phyloP scores from a whole-genome alignment of 2,329 filamentous ascomycete species.

The Claviceps sp. region DNA sequence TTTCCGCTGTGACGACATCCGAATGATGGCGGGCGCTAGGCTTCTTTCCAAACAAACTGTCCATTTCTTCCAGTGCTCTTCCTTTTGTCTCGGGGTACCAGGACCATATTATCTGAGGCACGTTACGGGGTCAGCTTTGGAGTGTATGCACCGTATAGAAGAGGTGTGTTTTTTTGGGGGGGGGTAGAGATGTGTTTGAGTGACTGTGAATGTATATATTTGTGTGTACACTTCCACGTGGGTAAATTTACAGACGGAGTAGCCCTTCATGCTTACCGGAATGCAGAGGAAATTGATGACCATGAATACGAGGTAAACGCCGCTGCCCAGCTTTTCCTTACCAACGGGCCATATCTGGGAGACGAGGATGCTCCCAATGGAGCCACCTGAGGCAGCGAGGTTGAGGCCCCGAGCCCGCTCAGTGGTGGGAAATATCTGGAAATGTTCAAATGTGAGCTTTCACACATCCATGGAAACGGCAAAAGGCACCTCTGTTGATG shows the following conservation, averaged over 20 bases:
- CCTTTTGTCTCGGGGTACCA: constrained; percentile 33
- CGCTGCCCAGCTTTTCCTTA: constrained; percentile 33
- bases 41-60: constrained; percentile 22
- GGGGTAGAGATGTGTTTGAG: too few relatives aligned
- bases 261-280: constrained; percentile 4
- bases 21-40: not conserved
- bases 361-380: constrained; percentile 41
- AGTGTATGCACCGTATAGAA: too few relatives aligned
- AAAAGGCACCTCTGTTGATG: too few relatives aligned
- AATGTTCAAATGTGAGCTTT: too few relatives aligned
- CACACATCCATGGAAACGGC: too few relatives aligned
- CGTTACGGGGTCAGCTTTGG: not conserved
- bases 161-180: not conserved
- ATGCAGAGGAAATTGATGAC: constrained; percentile 7
- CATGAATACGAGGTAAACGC: constrained; percentile 46
- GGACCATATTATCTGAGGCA: constrained; percentile 24
- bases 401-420: constrained; percentile 43
- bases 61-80: constrained; percentile 29
- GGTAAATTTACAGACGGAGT: too few relatives aligned
- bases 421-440: constrained; percentile 40
- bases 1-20: not conserved
- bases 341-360: constrained; percentile 43
- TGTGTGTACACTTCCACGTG: too few relatives aligned
- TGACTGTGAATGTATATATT: too few relatives aligned
- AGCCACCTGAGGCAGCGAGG: constrained; percentile 38